Evolutionary conservation across 352 stramenopile genomes (phyloP), one percentile per base, ranked within the genome.

Genomic region (Phytopythium montanum): DNA sequence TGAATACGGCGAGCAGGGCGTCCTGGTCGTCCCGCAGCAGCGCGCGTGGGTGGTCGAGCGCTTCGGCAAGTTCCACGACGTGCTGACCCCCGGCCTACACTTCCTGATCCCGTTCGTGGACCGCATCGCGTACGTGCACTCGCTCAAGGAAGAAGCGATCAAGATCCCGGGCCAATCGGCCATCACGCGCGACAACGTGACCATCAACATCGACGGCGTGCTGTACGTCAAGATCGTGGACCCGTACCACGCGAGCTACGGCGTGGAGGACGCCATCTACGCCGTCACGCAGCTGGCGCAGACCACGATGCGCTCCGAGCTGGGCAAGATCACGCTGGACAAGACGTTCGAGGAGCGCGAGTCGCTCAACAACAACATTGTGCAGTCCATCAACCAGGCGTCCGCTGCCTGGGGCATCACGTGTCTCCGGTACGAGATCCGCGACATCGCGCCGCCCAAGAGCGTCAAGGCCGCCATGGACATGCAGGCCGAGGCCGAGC

Each of bases 261-360:
- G 87, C 36, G 79, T 96, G 12, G 86, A 96, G 56, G 85, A 97
- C 60, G 78, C 87, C 12, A 75, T 96, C 33, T 97, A 96, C 69
- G 90, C 90, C 6, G 84, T 97, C 33, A 94, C 86, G 48, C 90
- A 97, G 69, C 79, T 97, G 42, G 90, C 90, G 33, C 90, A 97
- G 69, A 95, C 90, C 34, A 96, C 89, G 9, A 97, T 97, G 90
- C 87, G 90, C 26, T 96, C 86, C 1, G 90, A 97, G 57, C 70
- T 97, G 36, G 90, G 90, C 48, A 97, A 97, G 62, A 96, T 97
- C 73, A 96, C 88, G 56, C 80, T 97, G 44, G 90, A 97, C 73
- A 96, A 96, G 79, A 97, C 89, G 18, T 97, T 97, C 60, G 89
- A 97, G 60, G 90, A 97, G 81, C 85, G 90, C 50, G 90, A 97